Conservation (phyloP, 1,284 basidiomycete species). For the Thecaphora thlaspeos region DNA sequence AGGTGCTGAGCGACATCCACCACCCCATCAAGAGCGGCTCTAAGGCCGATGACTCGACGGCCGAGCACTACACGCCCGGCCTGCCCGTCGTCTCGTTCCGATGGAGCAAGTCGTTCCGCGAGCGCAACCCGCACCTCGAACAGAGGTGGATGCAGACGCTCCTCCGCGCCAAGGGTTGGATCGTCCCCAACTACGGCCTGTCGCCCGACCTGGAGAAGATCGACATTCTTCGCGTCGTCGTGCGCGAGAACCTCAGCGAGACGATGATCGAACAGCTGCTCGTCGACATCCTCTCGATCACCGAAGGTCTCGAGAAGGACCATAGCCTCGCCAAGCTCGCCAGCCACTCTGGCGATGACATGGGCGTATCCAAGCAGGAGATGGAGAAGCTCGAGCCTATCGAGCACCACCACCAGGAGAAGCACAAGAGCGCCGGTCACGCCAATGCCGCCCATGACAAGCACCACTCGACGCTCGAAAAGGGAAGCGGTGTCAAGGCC, state of each 20-base stretch:
- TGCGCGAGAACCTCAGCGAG: conserved; percentile 49
- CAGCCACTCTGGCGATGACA: conserved; percentile 2
- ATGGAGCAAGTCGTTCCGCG: conserved; percentile 69
- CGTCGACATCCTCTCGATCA: conserved; percentile 51
- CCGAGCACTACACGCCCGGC: conserved; percentile 70
- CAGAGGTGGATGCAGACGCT: conserved; percentile 87
- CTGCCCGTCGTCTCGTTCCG: conserved; percentile 86
- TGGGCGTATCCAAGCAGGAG: conserved; percentile 2
- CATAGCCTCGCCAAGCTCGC: conserved; percentile 18
- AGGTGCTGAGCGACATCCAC: conserved; percentile 62
- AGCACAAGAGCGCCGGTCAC: conserved; percentile 2
- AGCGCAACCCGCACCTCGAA: conserved; percentile 59
- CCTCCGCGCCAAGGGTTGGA: conserved; percentile 75
- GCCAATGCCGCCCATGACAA: conserved; percentile 30
- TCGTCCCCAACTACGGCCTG: conserved; percentile 55
- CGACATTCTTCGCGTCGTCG: conserved; percentile 54
- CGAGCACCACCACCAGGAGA: conserved; percentile 5
- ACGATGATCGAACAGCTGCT: conserved; percentile 52
- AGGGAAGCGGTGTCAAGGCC: conserved; percentile 28
- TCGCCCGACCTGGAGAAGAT: conserved; percentile 37
- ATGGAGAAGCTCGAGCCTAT: conserved; percentile 3
- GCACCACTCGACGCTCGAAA: conserved; percentile 25
- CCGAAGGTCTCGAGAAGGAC: conserved; percentile 39
- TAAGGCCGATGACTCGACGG: conserved; percentile 44
- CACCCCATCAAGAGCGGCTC: conserved; percentile 20